Evolutionary conservation across 179 eudicot species (phyloP), one percentile per base, ranked within the genome.

Genomic region (Silene noctiflora): DNA sequence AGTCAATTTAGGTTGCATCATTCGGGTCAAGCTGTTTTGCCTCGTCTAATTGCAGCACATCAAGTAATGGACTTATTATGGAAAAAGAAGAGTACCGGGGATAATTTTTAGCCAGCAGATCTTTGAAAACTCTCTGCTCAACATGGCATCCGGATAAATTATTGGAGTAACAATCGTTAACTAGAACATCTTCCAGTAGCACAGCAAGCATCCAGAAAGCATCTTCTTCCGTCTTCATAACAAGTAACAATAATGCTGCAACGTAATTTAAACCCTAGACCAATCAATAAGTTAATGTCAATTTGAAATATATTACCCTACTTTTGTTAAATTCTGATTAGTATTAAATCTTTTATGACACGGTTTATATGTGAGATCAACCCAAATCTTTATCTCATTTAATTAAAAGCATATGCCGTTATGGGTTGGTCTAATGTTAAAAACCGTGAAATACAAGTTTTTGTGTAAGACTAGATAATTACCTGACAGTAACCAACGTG

Each of bases 141-240:
- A 95, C 98, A 79, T 95, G 99, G 83, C 99, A 95, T 60, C 99
- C 99, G 20, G 95, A 91, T 75, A 95, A 87, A 81, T 95, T 91
- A 72, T 75, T 87, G 9, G 98, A 80, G 81, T 95, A 95, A 75
- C 99, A 95, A 75, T 95, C 95, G 55, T 76, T 91, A 31, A 91
- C 98, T 78, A 95, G 79, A 33, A 95, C 99, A 78, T 93, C 86
- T 85, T 95, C 99, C 75, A 95, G 56, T 51, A 95, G 88, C 75
- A 93, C 96, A 67, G 99, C 93, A 31, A 95, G 87, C 99, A 95
- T 93, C 99, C 99, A 95, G 74, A 95, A 95, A 2, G 96, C 99
- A 76, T 95, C 99, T 89, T 95, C 99, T 85, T 95, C 99, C 27
- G 97, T 95, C 87, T 95, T 91, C 97, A 95, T 88, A 84, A 95